Conservation (phyloP, 164 flowering plant species). For the Vitis rupestris region DNA sequence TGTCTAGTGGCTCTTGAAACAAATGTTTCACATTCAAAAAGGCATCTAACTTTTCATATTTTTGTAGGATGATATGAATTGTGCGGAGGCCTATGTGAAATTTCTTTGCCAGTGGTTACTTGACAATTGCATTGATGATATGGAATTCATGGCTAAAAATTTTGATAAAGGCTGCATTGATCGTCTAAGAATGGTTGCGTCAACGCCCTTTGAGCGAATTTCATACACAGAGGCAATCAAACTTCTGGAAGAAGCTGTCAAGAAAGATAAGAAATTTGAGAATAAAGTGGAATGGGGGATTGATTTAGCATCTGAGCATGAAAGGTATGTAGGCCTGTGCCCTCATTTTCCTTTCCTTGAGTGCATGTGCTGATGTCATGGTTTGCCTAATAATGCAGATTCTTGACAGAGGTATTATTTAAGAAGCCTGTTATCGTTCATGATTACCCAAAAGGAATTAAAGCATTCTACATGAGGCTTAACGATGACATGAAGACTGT, state of each 20-base stretch:
- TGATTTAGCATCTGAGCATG: constrained; percentile 95
- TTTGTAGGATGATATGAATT: constrained; percentile 91
- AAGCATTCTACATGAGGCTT: constrained; percentile 96
- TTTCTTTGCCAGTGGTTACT: constrained; percentile 85
- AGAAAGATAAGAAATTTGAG: constrained; percentile 27
- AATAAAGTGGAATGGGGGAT: constrained; percentile 60
- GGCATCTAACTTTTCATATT: not conserved
- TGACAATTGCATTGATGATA: constrained; percentile 84
- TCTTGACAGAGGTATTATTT: constrained; percentile 81
- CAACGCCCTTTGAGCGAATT: constrained; percentile 70
- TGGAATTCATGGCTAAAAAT: constrained; percentile 83
- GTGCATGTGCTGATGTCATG: constrained; percentile 5
- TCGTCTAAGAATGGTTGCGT: constrained; percentile 74
- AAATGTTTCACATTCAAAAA: too few species aligned
- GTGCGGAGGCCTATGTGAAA: constrained; percentile 92
- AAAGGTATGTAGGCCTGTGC: constrained; percentile 48
- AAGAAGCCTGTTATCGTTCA: constrained; percentile 90
- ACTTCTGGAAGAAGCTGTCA: constrained; percentile 55
- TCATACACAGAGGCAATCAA: constrained; percentile 79
- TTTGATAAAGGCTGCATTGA: constrained; percentile 70
- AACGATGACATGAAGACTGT: constrained; percentile 85
- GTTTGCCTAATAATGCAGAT: constrained; percentile 40
- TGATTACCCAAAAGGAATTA: constrained; percentile 88
- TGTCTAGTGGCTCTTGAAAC: too few species aligned
- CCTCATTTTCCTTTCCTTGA: not conserved